Percentiles rank a stretch among this genome's conserved stretches.
Evolutionary conservation across 192 early-diverging fungal genomes (phyloP).

Genomic region (Entomortierella parvispora): DNA sequence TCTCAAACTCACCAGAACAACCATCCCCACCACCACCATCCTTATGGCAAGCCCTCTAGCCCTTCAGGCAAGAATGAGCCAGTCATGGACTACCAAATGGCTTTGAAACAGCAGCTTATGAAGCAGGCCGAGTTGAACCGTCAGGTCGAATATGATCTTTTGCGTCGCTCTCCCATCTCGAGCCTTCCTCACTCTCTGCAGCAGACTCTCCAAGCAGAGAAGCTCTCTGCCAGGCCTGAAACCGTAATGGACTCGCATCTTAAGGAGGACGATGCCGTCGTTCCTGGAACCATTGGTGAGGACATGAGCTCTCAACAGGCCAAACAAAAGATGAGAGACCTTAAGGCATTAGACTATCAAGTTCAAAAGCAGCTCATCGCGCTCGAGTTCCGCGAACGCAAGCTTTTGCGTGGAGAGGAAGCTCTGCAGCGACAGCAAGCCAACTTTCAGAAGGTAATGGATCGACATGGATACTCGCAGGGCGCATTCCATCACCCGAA

Average conservation of each 20-base stretch:
- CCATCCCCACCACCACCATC: conserved; percentile 51
- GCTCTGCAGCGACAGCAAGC: conserved; percentile 43
- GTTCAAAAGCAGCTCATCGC: conserved; percentile 52
- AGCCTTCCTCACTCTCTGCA: conserved; percentile 44
- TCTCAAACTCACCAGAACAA: conserved; percentile 49
- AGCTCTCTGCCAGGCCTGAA: conserved; percentile 6
- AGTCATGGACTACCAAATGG: conserved; percentile 42
- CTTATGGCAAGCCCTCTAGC: conserved; percentile 45
- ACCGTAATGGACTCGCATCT: conserved; percentile 7
- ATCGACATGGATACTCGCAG: conserved; percentile 39
- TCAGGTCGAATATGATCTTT: conserved; percentile 46
- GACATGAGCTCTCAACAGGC: conserved; percentile 21
- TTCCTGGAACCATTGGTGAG: neutral
- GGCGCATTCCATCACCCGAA: conserved; percentile 38
- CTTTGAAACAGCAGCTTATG: conserved; percentile 45
- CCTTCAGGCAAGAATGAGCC: conserved; percentile 38
- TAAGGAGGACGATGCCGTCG: neutral
- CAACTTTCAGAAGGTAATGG: conserved; percentile 49
- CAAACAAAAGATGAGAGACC: conserved; percentile 49
- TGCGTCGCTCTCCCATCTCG: conserved; percentile 48
- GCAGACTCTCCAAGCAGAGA: conserved; percentile 37
- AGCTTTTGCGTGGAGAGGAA: conserved; percentile 44
- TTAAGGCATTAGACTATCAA: conserved; percentile 48
- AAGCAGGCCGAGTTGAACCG: conserved; percentile 48
- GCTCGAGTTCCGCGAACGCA: conserved; percentile 51